Evolutionary conservation across 495 filamentous ascomycete species (phyloP).

Genomic region (Aspergillus cavernicola): DNA sequence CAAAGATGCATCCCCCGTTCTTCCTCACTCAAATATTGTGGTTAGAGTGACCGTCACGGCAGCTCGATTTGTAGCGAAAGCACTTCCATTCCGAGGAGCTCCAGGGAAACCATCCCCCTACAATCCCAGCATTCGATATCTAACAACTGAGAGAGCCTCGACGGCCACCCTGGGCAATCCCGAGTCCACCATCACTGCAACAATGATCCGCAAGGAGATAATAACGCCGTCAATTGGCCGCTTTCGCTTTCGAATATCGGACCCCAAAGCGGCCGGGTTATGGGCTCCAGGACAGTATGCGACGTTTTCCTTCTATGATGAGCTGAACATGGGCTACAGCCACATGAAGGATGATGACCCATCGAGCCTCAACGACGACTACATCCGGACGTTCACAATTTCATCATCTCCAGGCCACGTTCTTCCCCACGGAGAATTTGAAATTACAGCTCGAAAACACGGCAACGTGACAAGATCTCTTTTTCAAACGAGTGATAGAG

Average conservation of each 20-base stretch:
- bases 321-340: constrained; percentile 66
- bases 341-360: constrained; percentile 83
- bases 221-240: constrained; percentile 63
- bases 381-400: constrained; percentile 75
- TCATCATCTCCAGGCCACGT: constrained; percentile 50
- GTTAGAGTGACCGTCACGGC: constrained; percentile 60
- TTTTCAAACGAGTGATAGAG: constrained; percentile 50
- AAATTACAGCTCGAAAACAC: constrained; percentile 66
- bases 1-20: constrained; percentile 52
- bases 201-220: constrained; percentile 49
- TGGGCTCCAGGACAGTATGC: constrained; percentile 73
- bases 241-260: constrained; percentile 57
- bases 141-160: constrained; percentile 44
- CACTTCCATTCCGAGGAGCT: constrained; percentile 63
- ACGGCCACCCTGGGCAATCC: constrained; percentile 18
- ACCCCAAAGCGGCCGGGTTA: constrained; percentile 32
- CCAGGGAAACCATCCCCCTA: constrained; percentile 63
- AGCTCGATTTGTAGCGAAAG: constrained; percentile 57
- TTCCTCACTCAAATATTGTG: constrained; percentile 68
- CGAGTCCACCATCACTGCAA: constrained; percentile 38
- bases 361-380: constrained; percentile 75
- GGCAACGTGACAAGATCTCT: constrained; percentile 65
- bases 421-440: constrained; percentile 49
- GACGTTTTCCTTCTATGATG: constrained; percentile 63
- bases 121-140: constrained; percentile 59